Percentiles rank a stretch among this genome's conserved stretches.
These are phyloP conservation scores for Kwoniella europaea DNA, from an alignment of 768 basidiomycete species.

Conservation along the genomic window DNA sequence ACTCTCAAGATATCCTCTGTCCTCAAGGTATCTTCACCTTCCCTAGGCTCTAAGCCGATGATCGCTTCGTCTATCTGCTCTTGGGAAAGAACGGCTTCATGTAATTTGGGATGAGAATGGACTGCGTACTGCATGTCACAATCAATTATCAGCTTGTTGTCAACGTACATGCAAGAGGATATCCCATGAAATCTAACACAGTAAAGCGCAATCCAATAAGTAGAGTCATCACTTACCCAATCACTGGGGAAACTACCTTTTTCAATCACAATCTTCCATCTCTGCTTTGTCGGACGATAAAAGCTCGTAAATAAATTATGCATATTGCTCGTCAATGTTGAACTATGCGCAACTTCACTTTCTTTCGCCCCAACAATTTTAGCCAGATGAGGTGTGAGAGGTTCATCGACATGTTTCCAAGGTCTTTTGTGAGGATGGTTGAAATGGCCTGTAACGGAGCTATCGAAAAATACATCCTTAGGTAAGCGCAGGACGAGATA, in stretches of 20 bases:
- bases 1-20: conserved; percentile 83
- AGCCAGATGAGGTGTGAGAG: conserved; percentile 74
- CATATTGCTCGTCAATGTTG: conserved; percentile 90
- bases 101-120: conserved; percentile 82
- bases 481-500: not conserved
- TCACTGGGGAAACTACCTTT: conserved; percentile 94
- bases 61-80: conserved; percentile 66
- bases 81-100: conserved; percentile 68
- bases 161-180: not conserved
- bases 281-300: conserved; percentile 81
- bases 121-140: conserved; percentile 78
- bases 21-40: conserved; percentile 81
- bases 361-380: conserved; percentile 83
- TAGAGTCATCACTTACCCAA: conserved; percentile 64
- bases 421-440: conserved; percentile 79
- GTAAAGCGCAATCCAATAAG: no score
- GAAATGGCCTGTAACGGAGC: conserved; percentile 88
- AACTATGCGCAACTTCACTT: conserved; percentile 93
- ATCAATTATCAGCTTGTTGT: not conserved
- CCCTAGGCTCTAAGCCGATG: conserved; percentile 76
- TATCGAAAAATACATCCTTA: conserved; percentile 56
- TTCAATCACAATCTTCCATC: conserved; percentile 95
- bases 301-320: conserved; percentile 94
- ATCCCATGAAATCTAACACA: no score
- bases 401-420: conserved; percentile 79